Evolutionary conservation across 2,329 filamentous ascomycete genomes (phyloP), one percentile per base, ranked within the genome.

Genomic region (Simplicillium sp.): DNA sequence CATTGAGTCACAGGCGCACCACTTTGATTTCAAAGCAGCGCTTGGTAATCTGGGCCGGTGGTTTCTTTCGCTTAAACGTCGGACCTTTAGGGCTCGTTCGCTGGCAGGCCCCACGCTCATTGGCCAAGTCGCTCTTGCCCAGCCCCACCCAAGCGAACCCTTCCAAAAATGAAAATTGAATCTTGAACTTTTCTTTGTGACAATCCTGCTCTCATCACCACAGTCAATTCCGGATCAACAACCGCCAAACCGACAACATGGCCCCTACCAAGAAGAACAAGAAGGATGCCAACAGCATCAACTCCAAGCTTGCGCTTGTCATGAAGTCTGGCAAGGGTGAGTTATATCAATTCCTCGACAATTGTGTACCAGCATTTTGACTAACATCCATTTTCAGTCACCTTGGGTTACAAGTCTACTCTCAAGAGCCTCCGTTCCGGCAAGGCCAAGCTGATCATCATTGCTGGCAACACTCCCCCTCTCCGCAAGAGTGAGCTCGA

Each of bases 391-490:
- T 15, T 14, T 17, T 16, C 47, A 65, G 60, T 65, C 57, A 64
- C 61, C 50, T 59, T 65, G 44, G 61, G 61, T 36, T 65, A 65
- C 57, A 64, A 64, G 58, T 61, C 61, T 36, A 59, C 58, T 41
- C 77, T 92, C 64, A 94, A 97, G 84, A 75, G 76, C 56, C 84
- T 97, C 57, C 86, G 90, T 61, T 84, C 82, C 56, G 89, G 90
- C 70, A 97, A 96, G 83, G 92, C 92, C 68, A 97, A 97, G 85
- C 82, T 96, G 55, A 87, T 97, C 67, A 88, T 94, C 72, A 94
- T 94, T 46, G 61, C 64, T 57, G 88, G 86, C 72, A 97, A 98
- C 80, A 95, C 89, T 55, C 89, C 90, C 64, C 92, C 92, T 68
- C 86, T 98, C 60, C 83, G 90, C 70, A 98, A 97, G 84, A 87